Conservation (phyloP, 352 stramenopile genomes). For the Globisporangium orthogonon region DNA sequence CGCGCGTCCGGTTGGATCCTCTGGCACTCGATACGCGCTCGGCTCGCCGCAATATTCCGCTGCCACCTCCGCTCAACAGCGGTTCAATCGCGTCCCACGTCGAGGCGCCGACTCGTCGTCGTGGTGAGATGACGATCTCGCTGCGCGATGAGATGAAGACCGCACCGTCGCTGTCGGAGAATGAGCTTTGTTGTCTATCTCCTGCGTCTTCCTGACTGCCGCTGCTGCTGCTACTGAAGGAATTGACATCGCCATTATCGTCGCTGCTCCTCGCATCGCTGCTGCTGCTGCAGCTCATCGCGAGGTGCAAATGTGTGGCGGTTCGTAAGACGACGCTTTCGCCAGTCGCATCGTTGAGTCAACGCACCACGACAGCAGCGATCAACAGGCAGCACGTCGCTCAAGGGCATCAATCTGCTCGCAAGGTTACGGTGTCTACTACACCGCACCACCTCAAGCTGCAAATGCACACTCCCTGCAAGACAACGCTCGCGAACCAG, state of each 20-base stretch:
- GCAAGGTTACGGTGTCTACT: too few relatives aligned
- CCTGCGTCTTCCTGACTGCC: background rate
- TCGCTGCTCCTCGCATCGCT: background rate
- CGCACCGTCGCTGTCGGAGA: slow-evolving; percentile 24
- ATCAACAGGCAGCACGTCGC: too few relatives aligned
- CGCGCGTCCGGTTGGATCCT: background rate
- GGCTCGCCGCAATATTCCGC: background rate
- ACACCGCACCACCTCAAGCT: too few relatives aligned
- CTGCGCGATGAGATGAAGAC: slow-evolving; percentile 58
- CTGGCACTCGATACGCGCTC: slow-evolving; percentile 3
- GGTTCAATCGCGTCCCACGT: slow-evolving; percentile 11
- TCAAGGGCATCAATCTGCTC: too few relatives aligned
- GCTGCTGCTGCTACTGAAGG: background rate
- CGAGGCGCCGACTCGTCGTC: slow-evolving; percentile 13
- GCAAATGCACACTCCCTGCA: too few relatives aligned
- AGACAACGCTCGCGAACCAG: too few relatives aligned
- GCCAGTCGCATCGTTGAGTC: too few relatives aligned
- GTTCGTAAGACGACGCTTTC: background rate
- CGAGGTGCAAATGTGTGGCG: background rate
- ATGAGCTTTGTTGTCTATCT: background rate
- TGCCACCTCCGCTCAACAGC: background rate
- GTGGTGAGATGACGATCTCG: slow-evolving; percentile 54
- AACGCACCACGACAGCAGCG: too few relatives aligned
- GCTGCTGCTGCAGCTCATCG: background rate
- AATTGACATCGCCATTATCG: background rate